Evolutionary conservation across 2,329 filamentous ascomycete species (phyloP), one percentile per base, ranked within the genome.

Genomic region (Tolypocladium sp.): DNA sequence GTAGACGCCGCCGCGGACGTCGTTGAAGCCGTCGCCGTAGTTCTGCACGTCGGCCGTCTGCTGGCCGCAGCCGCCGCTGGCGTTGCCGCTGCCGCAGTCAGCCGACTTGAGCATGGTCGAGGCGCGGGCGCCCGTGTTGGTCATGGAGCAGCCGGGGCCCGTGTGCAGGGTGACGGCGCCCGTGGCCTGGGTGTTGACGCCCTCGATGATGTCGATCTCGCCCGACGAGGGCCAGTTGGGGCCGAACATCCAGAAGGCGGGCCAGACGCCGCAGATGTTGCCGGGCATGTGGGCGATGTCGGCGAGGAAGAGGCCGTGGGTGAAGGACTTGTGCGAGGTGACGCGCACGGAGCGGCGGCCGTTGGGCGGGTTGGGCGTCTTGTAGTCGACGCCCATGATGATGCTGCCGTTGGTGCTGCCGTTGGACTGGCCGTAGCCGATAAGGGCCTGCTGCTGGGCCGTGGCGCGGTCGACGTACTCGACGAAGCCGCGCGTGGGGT

Each of bases 171-270:
- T 87, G 73, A 91, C 78, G 53, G 79, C 73, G 70, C 89, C 83
- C 60, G 77, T 73, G 3, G 74, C 69, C 62, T 85, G 80, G 27
- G 77, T 74, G 74, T 91, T 90, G 65, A 91, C 87, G 42, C 88
- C 89, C 75, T 92, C 90, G 65, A 92, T 84, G 66, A 92, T 88
- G 70, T 93, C 90, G 66, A 93, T 89, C 74, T 92, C 90, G 54
- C 89, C 89, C 9, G 78, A 76, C 49, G 70, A 70, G 2, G 90
- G 90, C 90, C 90, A 92, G 67, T 81, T 73, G n/a, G 79, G 76
- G 20, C 88, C 89, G 40, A 90, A 79, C 57, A 77, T 79, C 82
- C 82, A 89, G 71, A 88, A 88, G 17, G 89, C 89, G 1, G 89
- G 89, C 90, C 90, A 93, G 17, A 84, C 81, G 40, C 89, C 89